Percentiles rank a stretch among this genome's conserved stretches.
phyloP scores from a whole-genome alignment of 768 basidiomycete species.

The Pleurotus citrinopileatus region DNA sequence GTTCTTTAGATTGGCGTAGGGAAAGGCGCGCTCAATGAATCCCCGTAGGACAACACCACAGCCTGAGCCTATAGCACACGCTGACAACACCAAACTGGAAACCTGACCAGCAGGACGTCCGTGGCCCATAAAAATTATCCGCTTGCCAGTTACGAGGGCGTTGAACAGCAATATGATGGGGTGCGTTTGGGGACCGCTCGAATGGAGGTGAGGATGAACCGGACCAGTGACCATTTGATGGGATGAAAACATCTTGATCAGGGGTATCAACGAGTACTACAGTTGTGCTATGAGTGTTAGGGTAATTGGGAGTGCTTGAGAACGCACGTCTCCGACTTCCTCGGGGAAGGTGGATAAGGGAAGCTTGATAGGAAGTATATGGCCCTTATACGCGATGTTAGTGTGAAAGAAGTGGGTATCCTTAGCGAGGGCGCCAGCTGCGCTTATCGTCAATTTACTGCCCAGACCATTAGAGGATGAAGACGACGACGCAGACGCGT shows the following conservation, averaged over 20 bases:
- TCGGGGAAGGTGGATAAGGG: conserved; percentile 88
- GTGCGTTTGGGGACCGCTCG: conserved; percentile 85
- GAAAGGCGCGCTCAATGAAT: conserved; percentile 89
- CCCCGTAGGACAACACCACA: conserved; percentile 83
- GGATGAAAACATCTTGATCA: conserved; percentile 78
- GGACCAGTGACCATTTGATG: conserved; percentile 64
- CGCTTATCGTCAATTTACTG: conserved; percentile 46
- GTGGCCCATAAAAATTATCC: conserved; percentile 94
- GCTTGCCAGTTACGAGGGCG: conserved; percentile 90
- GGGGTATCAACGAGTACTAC: conserved; percentile 89
- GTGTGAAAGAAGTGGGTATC: conserved; percentile 97
- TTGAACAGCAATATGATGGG: conserved; percentile 96
- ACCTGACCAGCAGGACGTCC: conserved; percentile 88
- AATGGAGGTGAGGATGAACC: conserved; percentile 89
- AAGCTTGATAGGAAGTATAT: conserved; percentile 86
- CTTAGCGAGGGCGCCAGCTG: conserved; percentile 48
- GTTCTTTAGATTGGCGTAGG: conserved; percentile 89
- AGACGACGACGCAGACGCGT: conserved; percentile 73
- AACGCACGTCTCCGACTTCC: conserved; percentile 91
- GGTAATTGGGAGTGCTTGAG: not conserved
- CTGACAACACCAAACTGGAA: conserved; percentile 87
- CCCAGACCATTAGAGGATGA: conserved; percentile 28
- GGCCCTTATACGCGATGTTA: conserved; percentile 76
- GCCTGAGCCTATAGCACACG: conserved; percentile 90
- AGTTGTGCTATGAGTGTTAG: not conserved